Conservation (phyloP, 768 basidiomycete species). For the Leccinum imitatum region DNA sequence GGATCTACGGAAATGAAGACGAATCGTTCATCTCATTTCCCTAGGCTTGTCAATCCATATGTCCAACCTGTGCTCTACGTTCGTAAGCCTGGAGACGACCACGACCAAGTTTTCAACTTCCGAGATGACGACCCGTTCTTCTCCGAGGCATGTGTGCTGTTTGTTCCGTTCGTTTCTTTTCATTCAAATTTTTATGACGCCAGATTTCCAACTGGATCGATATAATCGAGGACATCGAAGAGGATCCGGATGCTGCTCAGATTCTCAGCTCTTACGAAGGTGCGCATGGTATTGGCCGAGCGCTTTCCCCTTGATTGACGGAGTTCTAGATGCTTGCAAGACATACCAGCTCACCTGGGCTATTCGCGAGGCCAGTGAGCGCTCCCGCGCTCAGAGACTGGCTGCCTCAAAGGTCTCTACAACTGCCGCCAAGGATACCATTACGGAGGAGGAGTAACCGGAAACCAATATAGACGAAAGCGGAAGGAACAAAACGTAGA, state of each 20-base stretch:
- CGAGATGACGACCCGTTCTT: constrained; percentile 90
- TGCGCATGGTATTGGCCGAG: constrained; percentile 23
- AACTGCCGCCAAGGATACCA: constrained; percentile 25
- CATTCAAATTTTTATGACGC: not conserved
- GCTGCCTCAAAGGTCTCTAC: constrained; percentile 36
- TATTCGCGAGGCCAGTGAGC: constrained; percentile 78
- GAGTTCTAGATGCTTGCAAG: constrained; percentile 67
- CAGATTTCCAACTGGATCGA: constrained; percentile 83
- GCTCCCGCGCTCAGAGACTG: constrained; percentile 50
- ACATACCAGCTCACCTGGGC: constrained; percentile 95
- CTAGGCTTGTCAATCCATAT: constrained; percentile 90
- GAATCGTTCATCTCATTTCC: constrained; percentile 9
- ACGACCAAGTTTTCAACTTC: constrained; percentile 68
- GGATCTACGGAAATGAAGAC: constrained; percentile 7
- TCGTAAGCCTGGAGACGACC: constrained; percentile 79
- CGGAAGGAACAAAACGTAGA: not conserved
- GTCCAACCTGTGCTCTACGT: constrained; percentile 86
- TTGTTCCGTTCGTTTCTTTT: not conserved
- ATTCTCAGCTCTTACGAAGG: constrained; percentile 88
- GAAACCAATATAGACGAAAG: not conserved
- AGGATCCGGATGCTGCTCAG: constrained; percentile 74
- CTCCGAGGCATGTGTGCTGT: constrained; percentile 58
- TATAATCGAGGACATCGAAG: constrained; percentile 85
- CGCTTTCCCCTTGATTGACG: not conserved
- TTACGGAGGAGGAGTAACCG: constrained; percentile 28